Percentiles rank a stretch among this genome's conserved stretches.
phyloP scores from a whole-genome alignment of 495 filamentous ascomycete genomes.

The Amphirosellinia nigrospora region DNA sequence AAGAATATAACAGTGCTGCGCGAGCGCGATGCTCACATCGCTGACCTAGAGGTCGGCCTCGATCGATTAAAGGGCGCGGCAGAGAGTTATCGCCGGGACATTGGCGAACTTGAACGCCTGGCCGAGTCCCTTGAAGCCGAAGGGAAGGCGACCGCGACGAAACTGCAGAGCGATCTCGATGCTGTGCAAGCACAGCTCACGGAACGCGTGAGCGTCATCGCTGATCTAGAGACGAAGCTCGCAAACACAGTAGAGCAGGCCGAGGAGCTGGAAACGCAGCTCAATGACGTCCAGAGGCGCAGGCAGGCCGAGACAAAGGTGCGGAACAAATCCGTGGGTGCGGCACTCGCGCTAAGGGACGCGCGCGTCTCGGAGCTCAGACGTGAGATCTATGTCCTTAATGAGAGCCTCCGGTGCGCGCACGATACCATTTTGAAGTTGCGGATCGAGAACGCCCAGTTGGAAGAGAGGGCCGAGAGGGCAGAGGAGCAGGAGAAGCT shows the following conservation, averaged over 20 bases:
- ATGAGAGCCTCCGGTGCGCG: conserved; percentile 44
- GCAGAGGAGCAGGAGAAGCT: conserved; percentile 49
- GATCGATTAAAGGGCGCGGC: conserved; percentile 67
- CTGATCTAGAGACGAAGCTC: conserved; percentile 42
- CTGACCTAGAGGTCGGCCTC: conserved; percentile 64
- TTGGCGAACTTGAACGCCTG: conserved; percentile 61
- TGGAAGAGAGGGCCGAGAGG: conserved; percentile 32
- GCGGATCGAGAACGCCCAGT: conserved; percentile 42
- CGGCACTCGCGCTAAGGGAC: conserved; percentile 51
- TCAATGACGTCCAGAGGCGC: conserved; percentile 51
- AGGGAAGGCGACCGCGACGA: conserved; percentile 22
- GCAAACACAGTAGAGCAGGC: conserved; percentile 35
- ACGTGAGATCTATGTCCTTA: conserved; percentile 44
- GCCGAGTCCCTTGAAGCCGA: conserved; percentile 20
- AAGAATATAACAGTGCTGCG: conserved; percentile 46
- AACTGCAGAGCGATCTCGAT: conserved; percentile 38
- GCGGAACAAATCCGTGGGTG: conserved; percentile 43
- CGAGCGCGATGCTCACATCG: conserved; percentile 53
- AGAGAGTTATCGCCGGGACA: conserved; percentile 67
- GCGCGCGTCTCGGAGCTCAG: conserved; percentile 49
- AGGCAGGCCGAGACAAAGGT: conserved; percentile 47
- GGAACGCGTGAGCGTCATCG: conserved; percentile 44
- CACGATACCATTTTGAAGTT: conserved; percentile 45
- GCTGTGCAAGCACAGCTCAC: conserved; percentile 48
- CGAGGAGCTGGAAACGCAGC: conserved; percentile 41